Base-by-base conservation (phyloP, 306 rosid genomes). In the Canavalia gladiata region DNA sequence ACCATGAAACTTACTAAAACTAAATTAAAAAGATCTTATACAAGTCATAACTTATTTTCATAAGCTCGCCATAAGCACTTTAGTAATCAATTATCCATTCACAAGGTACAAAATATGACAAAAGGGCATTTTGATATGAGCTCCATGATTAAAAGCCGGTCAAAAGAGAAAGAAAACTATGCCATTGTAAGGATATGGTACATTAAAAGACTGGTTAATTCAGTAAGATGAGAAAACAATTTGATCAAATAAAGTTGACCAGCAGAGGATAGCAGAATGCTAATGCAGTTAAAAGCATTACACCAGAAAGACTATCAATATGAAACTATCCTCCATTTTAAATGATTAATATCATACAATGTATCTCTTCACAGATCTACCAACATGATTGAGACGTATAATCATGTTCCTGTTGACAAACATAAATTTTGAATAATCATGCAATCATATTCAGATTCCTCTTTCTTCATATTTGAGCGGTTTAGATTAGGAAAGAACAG, bases 81-180 rank as follows among this genome's bases (percentile, higher is more conserved):
- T 18, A 18, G 25, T 18, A 57, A 66, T 58, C 74, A 79, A 35
- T 45, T 34, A 68, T 78, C 74, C 57, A 52, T 86, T 55, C 55
- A 47, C 25, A 75, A 31, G 75, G 75, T 7, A 45, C 28, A 42
- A 49, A 78, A 59, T 74, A 51, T 10, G 46, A 68, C 54, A 11
- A 66, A 60, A 41, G 37, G 11, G 73, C 29, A 74, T 62, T 52
- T 60, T 29, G 34, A 37, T 11, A 57, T 56, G 43, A 51, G 56
- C 8, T 34, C 43, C 52, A 60, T 12, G 35, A 70, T 1, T 57
- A 83, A n/a, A 73, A 79, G 31, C 57, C 33, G 13, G 34, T 76
- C 79, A 55, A 42, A 57, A 60, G 56, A 57, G 58, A 74, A 31
- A 77, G 35, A 67, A 65, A 56, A 70, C 52, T 33, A 37, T 57